Evolutionary conservation across 768 basidiomycete genomes (phyloP), one percentile per base, ranked within the genome.

Genomic region (Pleurotus ostreatus): DNA sequence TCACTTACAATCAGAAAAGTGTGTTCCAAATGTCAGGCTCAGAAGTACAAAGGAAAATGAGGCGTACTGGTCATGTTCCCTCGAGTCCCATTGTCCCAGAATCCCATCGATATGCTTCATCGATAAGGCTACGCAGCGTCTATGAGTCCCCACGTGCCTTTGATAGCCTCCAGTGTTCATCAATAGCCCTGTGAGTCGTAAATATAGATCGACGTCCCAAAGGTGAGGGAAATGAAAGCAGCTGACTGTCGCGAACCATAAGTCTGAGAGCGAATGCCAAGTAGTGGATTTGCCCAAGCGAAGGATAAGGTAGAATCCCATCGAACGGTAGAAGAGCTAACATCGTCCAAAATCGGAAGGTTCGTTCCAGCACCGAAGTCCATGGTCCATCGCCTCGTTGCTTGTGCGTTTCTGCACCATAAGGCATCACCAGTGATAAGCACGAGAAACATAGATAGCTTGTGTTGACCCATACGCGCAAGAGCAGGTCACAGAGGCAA

Each of bases 301-400:
- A 49, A 38, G 48, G 34, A 53, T 41, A 38, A 53, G 37, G 41
- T 20, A 53, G 51, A 39, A 53, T 16, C 15, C 34, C 39, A 15
- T 47, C 46, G 46, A 47, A 47, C 13, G 46, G 46, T 13, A 20
- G 38, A 40, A 39, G 51, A 53, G 25, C 15, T 22, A 38, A 39
- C 23, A 8, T 15, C 51, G 20, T 53, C 51, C 51, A 53, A 53
- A 53, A 20, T 37, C 23, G 41, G 51, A 20, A 53, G 51, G 51
- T 53, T 37, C 12, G 20, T 53, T 53, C 51, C 51, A 53, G 39
- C 51, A 15, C 51, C 51, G 51, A 53, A 53, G 51, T 53, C 51
- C 51, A 53, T 53, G 51, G 51, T 18, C 23, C 51, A 39, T 40
- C 18, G 51, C 51, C 51, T 53, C 51, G 51, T 53, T 53, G 51